Base-by-base conservation (phyloP, 73 alveolate species). In the Breviolum minutum region DNA sequence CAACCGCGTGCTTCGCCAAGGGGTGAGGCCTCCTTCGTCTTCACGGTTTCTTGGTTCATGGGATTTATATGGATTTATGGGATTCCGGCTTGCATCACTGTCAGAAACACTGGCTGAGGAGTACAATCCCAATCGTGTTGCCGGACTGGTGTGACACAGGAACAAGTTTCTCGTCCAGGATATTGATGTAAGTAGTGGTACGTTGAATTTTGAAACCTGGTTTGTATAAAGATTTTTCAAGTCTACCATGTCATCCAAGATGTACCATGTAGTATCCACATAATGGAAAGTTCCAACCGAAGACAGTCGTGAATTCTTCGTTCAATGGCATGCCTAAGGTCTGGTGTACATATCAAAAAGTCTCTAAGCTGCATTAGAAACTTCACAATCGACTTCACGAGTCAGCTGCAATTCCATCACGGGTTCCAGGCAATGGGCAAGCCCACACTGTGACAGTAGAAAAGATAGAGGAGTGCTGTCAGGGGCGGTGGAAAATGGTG, bases 71-170 rank as follows among this genome's bases (percentile, higher is more conserved):
- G 82, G 30, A 8, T 71, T n/a, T 5, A 71, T 71, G 82, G 82
- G 82, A 11, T 71, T 11, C 26, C 54, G 3, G 54, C 54, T 0
- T 2, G 54, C 54, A 40, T 40, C 54, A 40, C 54, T 40, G 54
- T 40, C 54, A 40, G 54, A 40, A 40, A 12, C 87, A 12, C 27
- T 8, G 26, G 54, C 93, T 61, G 68, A 84, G 95, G 97, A 91
- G 97, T 62, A 48, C 88, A 19, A 91, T 91, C 40, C 97, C 97
- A 32, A 91, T 91, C 63, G 97, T 91, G 40, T 79, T 91, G 97
- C 97, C 97, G 63, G 97, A 91, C 88, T 91, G 97, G 97, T 91
- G 97, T 63, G 97, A 91, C 88, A 91, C 70, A 79, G 97, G 97
- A 8, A 91, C 97, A 30, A 91, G 97, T 79, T 26, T 77, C 97